A percentile compares a stretch with the other conserved stretches of the same genome.
These are phyloP conservation scores for Boletus coffeatus DNA, from an alignment of 1,284 basidiomycete species.

Conservation along the genomic window DNA sequence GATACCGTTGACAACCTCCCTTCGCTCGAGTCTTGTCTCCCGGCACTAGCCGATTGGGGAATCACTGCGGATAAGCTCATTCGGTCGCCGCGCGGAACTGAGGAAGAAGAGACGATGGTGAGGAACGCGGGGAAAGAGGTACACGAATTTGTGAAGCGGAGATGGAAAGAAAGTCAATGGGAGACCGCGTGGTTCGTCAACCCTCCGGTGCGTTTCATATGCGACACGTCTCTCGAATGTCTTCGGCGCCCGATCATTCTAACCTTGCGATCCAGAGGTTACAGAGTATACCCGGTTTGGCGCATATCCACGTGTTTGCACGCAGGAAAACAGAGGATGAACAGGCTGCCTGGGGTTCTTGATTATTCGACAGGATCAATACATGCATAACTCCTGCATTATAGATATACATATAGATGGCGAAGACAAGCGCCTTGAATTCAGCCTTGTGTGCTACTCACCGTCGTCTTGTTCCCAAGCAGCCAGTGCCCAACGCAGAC, in stretches of 20 bases:
- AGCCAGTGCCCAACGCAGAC: neutral
- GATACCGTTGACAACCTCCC: slow-evolving; percentile 57
- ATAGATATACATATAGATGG: slow-evolving; percentile 6
- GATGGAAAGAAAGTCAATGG: slow-evolving; percentile 66
- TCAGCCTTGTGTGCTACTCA: neutral
- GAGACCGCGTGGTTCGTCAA: slow-evolving; percentile 87
- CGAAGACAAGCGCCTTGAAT: slow-evolving; percentile 4
- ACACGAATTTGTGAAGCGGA: slow-evolving; percentile 50
- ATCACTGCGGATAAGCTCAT: slow-evolving; percentile 54
- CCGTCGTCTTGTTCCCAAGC: neutral
- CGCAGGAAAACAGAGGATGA: slow-evolving; percentile 38
- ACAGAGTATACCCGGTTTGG: slow-evolving; percentile 73
- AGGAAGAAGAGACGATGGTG: slow-evolving; percentile 50
- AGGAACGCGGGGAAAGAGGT: slow-evolving; percentile 51
- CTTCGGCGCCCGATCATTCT: neutral
- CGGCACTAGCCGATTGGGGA: slow-evolving; percentile 63
- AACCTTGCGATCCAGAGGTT: slow-evolving; percentile 44
- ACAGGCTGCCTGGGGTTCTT: slow-evolving; percentile 15
- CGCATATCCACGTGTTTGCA: slow-evolving; percentile 79
- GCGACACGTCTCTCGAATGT: neutral
- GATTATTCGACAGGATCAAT: slow-evolving; percentile 1
- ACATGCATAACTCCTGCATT: neutral
- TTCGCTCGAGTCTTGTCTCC: slow-evolving; percentile 53
- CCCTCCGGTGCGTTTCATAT: slow-evolving; percentile 53
- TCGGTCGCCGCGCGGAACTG: slow-evolving; percentile 37